A percentile compares a stretch with the other conserved stretches of the same genome.
Evolutionary conservation across 768 basidiomycete genomes (phyloP).

Genomic region (Trametes gibbosa): DNA sequence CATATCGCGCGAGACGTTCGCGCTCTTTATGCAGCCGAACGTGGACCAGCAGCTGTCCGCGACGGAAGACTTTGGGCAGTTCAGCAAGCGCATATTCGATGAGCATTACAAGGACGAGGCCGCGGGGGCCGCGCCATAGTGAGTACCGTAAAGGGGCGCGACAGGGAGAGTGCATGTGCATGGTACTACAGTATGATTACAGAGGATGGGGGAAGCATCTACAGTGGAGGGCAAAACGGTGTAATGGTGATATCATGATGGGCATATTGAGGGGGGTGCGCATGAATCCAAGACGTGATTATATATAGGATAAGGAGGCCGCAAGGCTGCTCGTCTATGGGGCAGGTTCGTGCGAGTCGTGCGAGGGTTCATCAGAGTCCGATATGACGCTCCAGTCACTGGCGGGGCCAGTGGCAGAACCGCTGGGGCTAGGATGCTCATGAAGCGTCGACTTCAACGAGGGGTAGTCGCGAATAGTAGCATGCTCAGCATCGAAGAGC

Average conservation of each 20-base stretch:
- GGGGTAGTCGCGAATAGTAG: constrained; percentile 30
- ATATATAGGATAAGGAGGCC: constrained; percentile 11
- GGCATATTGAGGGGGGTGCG: not conserved
- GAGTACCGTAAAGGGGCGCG: not conserved
- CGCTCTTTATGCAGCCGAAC: constrained; percentile 88
- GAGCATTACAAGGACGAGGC: constrained; percentile 54
- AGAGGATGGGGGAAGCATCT: not conserved
- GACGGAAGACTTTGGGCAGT: constrained; percentile 81
- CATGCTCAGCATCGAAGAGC: constrained; percentile 35
- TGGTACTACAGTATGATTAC: constrained; percentile 9
- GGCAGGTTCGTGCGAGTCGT: constrained; percentile 1
- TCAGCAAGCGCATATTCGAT: constrained; percentile 78
- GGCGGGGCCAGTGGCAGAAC: constrained; percentile 36
- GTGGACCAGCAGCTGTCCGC: constrained; percentile 69
- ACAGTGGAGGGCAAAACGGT: not conserved
- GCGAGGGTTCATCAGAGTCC: constrained; percentile 48
- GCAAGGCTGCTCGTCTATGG: not conserved
- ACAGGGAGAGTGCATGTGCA: not conserved
- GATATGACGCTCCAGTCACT: constrained; percentile 91
- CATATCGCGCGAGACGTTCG: constrained; percentile 85
- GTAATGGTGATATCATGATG: not conserved
- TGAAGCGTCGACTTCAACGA: constrained; percentile 20
- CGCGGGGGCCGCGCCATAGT: constrained; percentile 18
- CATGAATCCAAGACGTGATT: not conserved
- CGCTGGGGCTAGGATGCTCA: constrained; percentile 20